Evolutionary conservation across 2,329 filamentous ascomycete genomes (phyloP), one percentile per base, ranked within the genome.

Genomic region (Alternaria longipes): DNA sequence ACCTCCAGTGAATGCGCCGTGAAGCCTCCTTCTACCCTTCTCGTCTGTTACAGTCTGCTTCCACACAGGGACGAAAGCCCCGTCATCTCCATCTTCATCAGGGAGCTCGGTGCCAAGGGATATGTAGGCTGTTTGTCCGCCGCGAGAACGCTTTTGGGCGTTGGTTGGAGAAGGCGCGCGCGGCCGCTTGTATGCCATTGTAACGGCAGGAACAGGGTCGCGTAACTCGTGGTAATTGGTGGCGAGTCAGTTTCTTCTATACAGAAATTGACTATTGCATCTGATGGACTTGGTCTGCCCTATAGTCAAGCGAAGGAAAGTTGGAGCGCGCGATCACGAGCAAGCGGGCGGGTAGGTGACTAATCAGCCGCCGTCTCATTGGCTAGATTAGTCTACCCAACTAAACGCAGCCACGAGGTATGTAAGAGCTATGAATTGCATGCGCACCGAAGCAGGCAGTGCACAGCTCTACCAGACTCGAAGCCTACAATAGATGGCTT

Each of bases 31-130:
- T 70, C 94, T 86, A 16, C 95, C 95, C 67, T 89, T 89, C 75
- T 97, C 95, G 80, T 99, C 95, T 60, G 91, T 91, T 77, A 97
- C 94, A 76, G 97, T 94, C 83, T 99, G 95, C 82, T 98, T 97
- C 93, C 95, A 98, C n/a, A 97, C 81, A 0, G 95, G 95, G 16
- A 97, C 87, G 76, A 94, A 98, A 41, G 92, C 93, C 63, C 94
- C 94, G 82, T 97, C 92, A 78, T 98, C 94, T 71, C 93, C 90
- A 38, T 87, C 84, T 20, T 92, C 87, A 50, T 90, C 85, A 4
- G 91, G 93, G 16, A 99, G 85, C 8, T 94, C 90, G 3, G 93
- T 97, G 75, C 95, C 95, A 8, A 76, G 62, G 12, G 68, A 66
- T 5, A 78, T 67, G 54, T 72, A 71, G n/a, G 45, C 91, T 16